Evolutionary conservation across 495 filamentous ascomycete genomes (phyloP).

Genomic region (Beverwykella pulmonaria): DNA sequence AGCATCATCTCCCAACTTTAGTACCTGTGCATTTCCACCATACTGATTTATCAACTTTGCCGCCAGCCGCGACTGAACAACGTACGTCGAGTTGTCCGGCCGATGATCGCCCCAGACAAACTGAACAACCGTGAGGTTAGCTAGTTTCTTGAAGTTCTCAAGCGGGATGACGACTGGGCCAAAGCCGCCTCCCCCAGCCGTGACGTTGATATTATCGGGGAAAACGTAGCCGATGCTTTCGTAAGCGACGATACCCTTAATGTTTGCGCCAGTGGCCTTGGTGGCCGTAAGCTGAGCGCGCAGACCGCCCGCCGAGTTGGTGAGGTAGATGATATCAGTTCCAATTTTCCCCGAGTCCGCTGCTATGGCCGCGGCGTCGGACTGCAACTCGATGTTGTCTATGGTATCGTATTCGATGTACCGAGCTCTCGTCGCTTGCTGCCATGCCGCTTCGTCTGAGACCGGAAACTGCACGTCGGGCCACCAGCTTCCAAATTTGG

Average conservation of each 20-base stretch:
- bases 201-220: conserved; percentile 49
- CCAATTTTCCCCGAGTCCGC: conserved; percentile 53
- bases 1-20: conserved; percentile 48
- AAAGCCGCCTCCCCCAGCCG: conserved; percentile 41
- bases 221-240: conserved; percentile 53
- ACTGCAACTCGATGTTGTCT: conserved; percentile 48
- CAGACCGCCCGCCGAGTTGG: conserved; percentile 52
- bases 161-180: conserved; percentile 48
- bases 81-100: conserved; percentile 40
- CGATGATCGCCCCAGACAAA: conserved; percentile 55
- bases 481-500: conserved; percentile 48
- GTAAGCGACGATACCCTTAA: conserved; percentile 54
- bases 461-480: conserved; percentile 52
- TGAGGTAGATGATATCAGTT: conserved; percentile 50
- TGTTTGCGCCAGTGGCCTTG: conserved; percentile 50
- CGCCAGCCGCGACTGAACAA: conserved; percentile 42
- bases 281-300: conserved; percentile 50
- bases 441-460: conserved; percentile 45
- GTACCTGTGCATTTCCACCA: conserved; percentile 51
- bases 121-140: conserved; percentile 49
- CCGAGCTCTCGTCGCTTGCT: conserved; percentile 49
- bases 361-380: conserved; percentile 48
- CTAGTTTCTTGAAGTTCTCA: conserved; percentile 53
- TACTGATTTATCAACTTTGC: conserved; percentile 52
- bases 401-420: conserved; percentile 52